These are phyloP conservation scores for Vanderwaltozyma tropicalis DNA, from an alignment of 805 yeast species.

Conservation along the genomic window DNA sequence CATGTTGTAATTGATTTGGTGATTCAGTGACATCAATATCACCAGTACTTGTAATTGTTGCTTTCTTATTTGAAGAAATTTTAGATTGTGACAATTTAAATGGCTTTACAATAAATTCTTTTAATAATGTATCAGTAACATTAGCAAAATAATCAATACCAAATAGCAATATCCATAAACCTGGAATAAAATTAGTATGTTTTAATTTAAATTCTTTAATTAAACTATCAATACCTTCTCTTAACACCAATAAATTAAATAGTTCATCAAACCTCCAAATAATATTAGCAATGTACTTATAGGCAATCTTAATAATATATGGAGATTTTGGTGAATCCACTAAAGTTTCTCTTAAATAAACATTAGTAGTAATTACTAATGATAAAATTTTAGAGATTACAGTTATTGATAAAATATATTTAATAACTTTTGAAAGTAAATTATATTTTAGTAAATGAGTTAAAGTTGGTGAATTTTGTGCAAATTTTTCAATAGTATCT, in stretches of 20 bases:
- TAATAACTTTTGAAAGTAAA: conserved; percentile 7
- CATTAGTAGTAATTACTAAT: conserved; percentile 5
- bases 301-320: conserved; percentile 9
- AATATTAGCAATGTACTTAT: conserved; percentile 8
- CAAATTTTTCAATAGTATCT: conserved; percentile 16
- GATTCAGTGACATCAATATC: neutral
- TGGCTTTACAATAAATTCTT: conserved; percentile 22
- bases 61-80: neutral
- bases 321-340: conserved; percentile 17
- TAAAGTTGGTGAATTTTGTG: conserved; percentile 19
- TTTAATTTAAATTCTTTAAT: conserved; percentile 6
- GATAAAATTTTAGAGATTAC: conserved; percentile 13
- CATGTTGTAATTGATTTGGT: conserved; percentile 14
- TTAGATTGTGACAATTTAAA: conserved; percentile 6
- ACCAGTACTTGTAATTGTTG: neutral
- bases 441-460: conserved; percentile 19
- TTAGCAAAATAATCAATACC: conserved; percentile 24
- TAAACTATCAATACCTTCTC: conserved; percentile 24
- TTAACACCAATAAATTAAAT: conserved; percentile 19
- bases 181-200: conserved; percentile 6
- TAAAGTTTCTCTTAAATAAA: conserved; percentile 6
- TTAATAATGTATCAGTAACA: conserved; percentile 20
- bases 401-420: conserved; percentile 11
- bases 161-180: conserved; percentile 24
- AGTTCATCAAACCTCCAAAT: conserved; percentile 15